phyloP scores from a whole-genome alignment of 2,329 filamentous ascomycete species.

The Aspergillus ochraceus region DNA sequence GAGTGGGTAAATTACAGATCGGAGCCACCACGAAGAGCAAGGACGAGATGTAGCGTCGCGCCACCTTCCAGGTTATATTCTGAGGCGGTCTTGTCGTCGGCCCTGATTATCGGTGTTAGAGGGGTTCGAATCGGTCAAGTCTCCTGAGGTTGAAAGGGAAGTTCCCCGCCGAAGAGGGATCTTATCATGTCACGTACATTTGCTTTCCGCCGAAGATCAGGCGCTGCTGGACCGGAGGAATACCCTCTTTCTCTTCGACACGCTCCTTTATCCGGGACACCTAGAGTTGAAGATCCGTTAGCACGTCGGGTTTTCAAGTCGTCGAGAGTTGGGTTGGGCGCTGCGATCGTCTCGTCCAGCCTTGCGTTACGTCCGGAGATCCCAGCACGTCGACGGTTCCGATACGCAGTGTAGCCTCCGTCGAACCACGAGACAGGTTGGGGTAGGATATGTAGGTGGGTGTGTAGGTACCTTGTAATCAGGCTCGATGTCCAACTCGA shows the following conservation, averaged over 20 bases:
- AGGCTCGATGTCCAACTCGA: constrained; percentile 94
- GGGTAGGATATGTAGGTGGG: background rate
- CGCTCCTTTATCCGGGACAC: constrained; percentile 97
- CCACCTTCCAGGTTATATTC: constrained; percentile 92
- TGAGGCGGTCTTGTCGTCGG: constrained; percentile 87
- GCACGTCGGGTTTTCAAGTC: background rate
- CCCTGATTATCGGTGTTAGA: constrained; percentile 58
- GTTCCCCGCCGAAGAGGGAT: too few relatives aligned
- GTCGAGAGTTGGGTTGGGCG: background rate
- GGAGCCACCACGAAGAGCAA: constrained; percentile 81
- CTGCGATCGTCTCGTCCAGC: background rate
- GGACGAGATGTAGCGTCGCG: constrained; percentile 89
- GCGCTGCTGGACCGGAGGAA: constrained; percentile 93
- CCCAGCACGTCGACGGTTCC: background rate
- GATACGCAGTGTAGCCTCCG: background rate
- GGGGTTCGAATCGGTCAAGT: constrained; percentile 1
- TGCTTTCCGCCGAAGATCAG: constrained; percentile 97
- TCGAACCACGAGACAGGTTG: background rate
- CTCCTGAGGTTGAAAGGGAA: background rate
- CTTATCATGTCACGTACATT: constrained; percentile 70
- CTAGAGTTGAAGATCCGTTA: constrained; percentile 45
- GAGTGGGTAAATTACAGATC: constrained; percentile 16
- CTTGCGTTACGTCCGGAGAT: background rate
- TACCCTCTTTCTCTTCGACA: constrained; percentile 98
- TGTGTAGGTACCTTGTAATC: constrained; percentile 73